Evolutionary conservation across 768 basidiomycete genomes (phyloP).

Genomic region (Infundibulicybe gibba): DNA sequence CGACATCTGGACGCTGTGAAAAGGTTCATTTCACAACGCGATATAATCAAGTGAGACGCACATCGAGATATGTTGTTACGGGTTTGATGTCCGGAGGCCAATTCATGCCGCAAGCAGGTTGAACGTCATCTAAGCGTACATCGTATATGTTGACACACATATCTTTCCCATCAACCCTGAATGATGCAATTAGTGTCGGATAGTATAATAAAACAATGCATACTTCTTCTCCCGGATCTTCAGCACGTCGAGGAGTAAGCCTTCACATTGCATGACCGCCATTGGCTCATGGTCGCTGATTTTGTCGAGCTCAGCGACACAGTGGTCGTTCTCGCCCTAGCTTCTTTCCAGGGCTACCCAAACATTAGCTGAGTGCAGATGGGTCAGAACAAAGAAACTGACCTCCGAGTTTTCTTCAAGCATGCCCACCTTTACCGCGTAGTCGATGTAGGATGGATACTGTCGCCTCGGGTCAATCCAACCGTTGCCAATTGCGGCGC

Average conservation of each 20-base stretch:
- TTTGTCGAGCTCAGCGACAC: slow-evolving; percentile 42
- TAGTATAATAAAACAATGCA: slow-evolving; percentile 8
- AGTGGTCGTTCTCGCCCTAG: slow-evolving; percentile 59
- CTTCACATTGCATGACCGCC: slow-evolving; percentile 52
- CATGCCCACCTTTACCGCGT: slow-evolving; percentile 73
- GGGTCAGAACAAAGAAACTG: slow-evolving; percentile 14
- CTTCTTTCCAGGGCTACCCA: slow-evolving; percentile 44
- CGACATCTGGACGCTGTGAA: slow-evolving; percentile 73
- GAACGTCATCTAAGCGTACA: slow-evolving; percentile 80
- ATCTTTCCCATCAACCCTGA: slow-evolving; percentile 60
- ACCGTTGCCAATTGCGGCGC: slow-evolving; percentile 93
- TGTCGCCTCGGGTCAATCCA: slow-evolving; percentile 93
- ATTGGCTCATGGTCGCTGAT: slow-evolving; percentile 54
- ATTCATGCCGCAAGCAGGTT: slow-evolving; percentile 93
- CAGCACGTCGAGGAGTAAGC: slow-evolving; percentile 45
- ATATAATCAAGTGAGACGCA: slow-evolving; percentile 42
- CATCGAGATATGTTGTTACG: slow-evolving; percentile 76
- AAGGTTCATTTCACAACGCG: slow-evolving; percentile 6
- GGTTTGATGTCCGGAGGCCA: slow-evolving; percentile 88
- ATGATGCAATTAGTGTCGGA: not conserved
- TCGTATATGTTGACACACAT: slow-evolving; percentile 96
- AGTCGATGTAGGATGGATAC: slow-evolving; percentile 89
- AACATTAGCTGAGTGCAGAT: slow-evolving; percentile 1
- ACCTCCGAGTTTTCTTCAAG: slow-evolving; percentile 72
- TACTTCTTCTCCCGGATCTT: slow-evolving; percentile 36